Percentiles rank a stretch among this genome's conserved stretches.
Evolutionary conservation across 345 rosid species (phyloP).

Genomic region (Eucalyptus pauciflora): DNA sequence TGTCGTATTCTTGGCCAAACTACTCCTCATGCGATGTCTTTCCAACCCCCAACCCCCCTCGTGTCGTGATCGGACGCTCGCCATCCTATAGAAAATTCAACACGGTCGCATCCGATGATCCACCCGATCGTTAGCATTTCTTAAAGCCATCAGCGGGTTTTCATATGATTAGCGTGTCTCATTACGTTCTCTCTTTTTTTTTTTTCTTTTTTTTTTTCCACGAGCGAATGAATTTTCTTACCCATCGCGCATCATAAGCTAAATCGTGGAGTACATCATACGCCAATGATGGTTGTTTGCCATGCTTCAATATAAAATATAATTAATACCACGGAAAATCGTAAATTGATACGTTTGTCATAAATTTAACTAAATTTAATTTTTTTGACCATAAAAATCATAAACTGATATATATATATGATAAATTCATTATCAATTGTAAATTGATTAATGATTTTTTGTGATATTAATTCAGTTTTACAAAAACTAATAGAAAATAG

Average conservation of each 20-base stretch:
- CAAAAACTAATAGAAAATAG: fast-evolving
- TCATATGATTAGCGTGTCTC: background rate
- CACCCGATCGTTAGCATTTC: background rate
- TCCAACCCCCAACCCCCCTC: background rate
- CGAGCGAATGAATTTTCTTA: background rate
- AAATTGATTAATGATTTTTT: too few species aligned
- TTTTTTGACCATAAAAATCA: fast-evolving
- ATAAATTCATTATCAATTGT: too few species aligned
- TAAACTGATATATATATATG: fast-evolving
- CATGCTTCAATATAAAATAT: background rate
- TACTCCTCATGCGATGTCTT: background rate
- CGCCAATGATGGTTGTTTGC: too few species aligned
- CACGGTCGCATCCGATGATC: background rate
- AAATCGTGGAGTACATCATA: background rate
- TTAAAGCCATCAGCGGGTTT: background rate
- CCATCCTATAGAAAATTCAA: background rate
- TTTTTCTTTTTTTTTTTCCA: fast-evolving
- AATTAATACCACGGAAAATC: fast-evolving
- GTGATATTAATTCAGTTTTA: too few species aligned
- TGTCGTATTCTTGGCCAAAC: background rate
- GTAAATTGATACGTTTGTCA: too few species aligned
- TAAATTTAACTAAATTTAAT: too few species aligned
- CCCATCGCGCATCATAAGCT: background rate
- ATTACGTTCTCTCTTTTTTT: fast-evolving
- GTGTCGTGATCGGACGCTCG: background rate